phyloP scores from a whole-genome alignment of 305 asterid species.

The Fraxinus baroniana region DNA sequence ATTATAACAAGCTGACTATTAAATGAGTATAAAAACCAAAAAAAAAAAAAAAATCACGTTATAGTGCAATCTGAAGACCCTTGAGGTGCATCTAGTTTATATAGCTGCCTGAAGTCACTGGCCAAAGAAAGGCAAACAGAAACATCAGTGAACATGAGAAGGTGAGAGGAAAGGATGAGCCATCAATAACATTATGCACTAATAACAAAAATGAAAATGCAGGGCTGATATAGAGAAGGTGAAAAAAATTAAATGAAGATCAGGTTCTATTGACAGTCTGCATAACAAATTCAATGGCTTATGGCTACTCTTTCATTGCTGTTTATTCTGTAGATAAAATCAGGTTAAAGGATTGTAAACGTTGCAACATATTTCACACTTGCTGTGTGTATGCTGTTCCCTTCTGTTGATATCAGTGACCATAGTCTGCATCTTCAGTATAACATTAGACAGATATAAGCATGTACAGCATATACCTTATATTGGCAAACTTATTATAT shows the following conservation, averaged over 20 bases:
- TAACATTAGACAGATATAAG: not conserved
- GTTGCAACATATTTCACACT: conserved; percentile 1
- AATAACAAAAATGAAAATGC: not conserved
- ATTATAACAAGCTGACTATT: not conserved
- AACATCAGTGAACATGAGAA: not conserved
- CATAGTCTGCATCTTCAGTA: not conserved
- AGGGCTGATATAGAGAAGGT: not conserved
- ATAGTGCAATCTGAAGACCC: not conserved
- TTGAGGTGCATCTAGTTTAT: not conserved
- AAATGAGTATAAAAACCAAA: not conserved
- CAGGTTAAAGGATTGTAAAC: not conserved
- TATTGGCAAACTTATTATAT: not conserved
- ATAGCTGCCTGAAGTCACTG: not conserved
- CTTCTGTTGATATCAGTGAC: not conserved
- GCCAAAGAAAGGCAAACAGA: not conserved
- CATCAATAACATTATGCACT: not conserved
- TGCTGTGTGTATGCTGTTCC: not conserved
- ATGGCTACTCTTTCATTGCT: not conserved
- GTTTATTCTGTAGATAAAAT: not conserved
- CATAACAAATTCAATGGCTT: not conserved
- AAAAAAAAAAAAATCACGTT: not conserved
- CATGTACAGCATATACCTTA: not conserved
- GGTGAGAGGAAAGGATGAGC: not conserved
- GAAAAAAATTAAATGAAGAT: not conserved
- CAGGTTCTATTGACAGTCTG: not conserved